These are phyloP conservation scores for Phytophthora multivora DNA, from an alignment of 352 stramenopile genomes.

Conservation along the genomic window DNA sequence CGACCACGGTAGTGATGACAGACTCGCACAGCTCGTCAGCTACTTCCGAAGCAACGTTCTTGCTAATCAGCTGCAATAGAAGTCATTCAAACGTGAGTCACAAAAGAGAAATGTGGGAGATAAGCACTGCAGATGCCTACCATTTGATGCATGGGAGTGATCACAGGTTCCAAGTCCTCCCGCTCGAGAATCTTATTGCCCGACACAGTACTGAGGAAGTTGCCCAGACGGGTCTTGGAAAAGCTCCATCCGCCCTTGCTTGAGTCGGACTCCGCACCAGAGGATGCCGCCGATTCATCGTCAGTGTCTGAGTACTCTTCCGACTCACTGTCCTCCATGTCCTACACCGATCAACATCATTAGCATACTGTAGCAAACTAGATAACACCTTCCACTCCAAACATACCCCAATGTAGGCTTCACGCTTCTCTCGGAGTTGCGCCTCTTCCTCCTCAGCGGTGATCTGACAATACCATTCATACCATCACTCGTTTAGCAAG, in stretches of 20 bases:
- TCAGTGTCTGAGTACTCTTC: slow-evolving; percentile 74
- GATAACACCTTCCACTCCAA: background rate
- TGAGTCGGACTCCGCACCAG: slow-evolving; percentile 70
- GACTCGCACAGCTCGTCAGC: slow-evolving; percentile 94
- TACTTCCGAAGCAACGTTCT: slow-evolving; percentile 98
- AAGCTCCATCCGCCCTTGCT: slow-evolving; percentile 78
- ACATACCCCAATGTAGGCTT: slow-evolving; percentile 84
- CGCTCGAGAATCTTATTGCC: slow-evolving; percentile 94
- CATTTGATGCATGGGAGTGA: slow-evolving; percentile 94
- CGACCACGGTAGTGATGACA: slow-evolving; percentile 94
- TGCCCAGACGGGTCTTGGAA: slow-evolving; percentile 77
- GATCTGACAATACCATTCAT: slow-evolving; percentile 29
- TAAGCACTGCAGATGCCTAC: slow-evolving; percentile 32
- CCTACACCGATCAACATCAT: slow-evolving; percentile 31
- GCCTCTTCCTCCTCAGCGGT: slow-evolving; percentile 77
- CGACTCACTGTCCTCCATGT: slow-evolving; percentile 69
- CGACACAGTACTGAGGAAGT: slow-evolving; percentile 84
- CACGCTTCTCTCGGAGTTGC: slow-evolving; percentile 70
- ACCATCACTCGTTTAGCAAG: slow-evolving; percentile 9
- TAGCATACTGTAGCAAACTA: background rate
- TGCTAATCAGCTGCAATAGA: slow-evolving; percentile 89
- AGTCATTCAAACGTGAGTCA: background rate
- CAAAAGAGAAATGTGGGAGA: background rate
- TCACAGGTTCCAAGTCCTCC: slow-evolving; percentile 92
- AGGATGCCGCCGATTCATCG: slow-evolving; percentile 70